A percentile compares a stretch with the other conserved stretches of the same genome.
These are phyloP conservation scores for Oryza australiensis DNA, from an alignment of 176 grass and related monocot species.

Conservation along the genomic window DNA sequence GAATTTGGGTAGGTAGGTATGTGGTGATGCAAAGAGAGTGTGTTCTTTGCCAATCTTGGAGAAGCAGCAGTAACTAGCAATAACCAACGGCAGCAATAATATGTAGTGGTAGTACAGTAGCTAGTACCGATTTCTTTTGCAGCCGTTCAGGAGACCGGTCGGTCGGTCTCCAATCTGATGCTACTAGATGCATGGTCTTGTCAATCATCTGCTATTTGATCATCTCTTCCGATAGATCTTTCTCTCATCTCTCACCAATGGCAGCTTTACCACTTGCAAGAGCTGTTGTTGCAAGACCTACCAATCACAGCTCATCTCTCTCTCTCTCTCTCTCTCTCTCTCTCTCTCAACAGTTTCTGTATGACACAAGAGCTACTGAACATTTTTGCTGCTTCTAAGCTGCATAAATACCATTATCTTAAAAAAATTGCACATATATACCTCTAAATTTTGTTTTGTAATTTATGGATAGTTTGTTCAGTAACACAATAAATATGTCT, in stretches of 20 bases:
- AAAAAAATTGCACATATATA: background rate
- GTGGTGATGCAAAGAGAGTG: background rate
- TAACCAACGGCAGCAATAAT: slow-evolving; percentile 22
- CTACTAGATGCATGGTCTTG: slow-evolving; percentile 9
- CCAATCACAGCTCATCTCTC: background rate
- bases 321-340: background rate
- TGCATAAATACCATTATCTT: background rate
- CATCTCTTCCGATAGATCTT: background rate
- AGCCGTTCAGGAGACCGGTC: too few species aligned
- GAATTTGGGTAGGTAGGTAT: background rate
- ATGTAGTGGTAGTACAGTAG: background rate
- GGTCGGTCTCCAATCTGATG: background rate
- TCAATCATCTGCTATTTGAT: slow-evolving; percentile 6
- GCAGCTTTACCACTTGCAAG: slow-evolving; percentile 49
- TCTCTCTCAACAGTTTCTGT: background rate
- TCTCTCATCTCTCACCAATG: slow-evolving; percentile 27
- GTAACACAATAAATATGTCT: background rate
- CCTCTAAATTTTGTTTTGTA: background rate
- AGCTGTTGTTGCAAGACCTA: background rate
- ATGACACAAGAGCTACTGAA: background rate
- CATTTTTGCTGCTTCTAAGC: background rate
- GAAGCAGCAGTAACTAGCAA: slow-evolving; percentile 38
- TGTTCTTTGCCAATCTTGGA: slow-evolving; percentile 38
- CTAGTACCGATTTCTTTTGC: background rate
- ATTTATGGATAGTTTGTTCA: background rate